Evolutionary conservation across 2,329 filamentous ascomycete genomes (phyloP), one percentile per base, ranked within the genome.

Genomic region (Oidium heveae): DNA sequence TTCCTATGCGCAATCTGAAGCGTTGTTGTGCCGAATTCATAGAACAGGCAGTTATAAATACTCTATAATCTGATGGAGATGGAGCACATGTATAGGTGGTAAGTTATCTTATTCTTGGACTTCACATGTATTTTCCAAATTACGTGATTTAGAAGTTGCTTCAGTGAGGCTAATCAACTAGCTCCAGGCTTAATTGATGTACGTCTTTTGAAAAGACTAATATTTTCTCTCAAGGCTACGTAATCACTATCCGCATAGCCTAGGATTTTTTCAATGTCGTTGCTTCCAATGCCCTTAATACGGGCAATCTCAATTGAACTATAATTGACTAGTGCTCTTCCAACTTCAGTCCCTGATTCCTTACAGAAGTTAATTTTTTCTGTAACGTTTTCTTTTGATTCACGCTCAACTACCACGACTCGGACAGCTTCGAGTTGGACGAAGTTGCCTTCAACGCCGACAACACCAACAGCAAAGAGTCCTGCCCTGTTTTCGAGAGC

Each of bases 171-270:
- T 28, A 28, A 28, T 28, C 24, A 28, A 28, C 24, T 28, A 6
- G 24, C 24, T 28, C 24, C 24, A 28, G 3, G 24, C 24, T 28
- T 28, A 28, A 28, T 28, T 28, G 24, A 28, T 28, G 24, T 6
- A 28, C 24, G 24, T 28, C 24, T 28, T 28, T 28, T 28, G 24
- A 28, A 65, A 55, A 94, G 79, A 47, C 85, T 86, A 58, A 95
- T 81, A 61, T 94, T 89, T 66, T 94, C 86, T 58, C 87, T 74
- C 63, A 91, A 73, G 10, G 87, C 88, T 43, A 96, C 83, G 68
- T 96, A 95, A 68, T 96, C 87, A 63, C 84, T 93, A 66, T 95
- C 88, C 20, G 86, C 86, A 68, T 95, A 98, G 3, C 89, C 91
- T 34, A 98, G 70, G 47, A 91, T 70, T 10, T 75, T 73, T 51